Evolutionary conservation across 495 filamentous ascomycete species (phyloP).

Genomic region (Glonium stellatum): DNA sequence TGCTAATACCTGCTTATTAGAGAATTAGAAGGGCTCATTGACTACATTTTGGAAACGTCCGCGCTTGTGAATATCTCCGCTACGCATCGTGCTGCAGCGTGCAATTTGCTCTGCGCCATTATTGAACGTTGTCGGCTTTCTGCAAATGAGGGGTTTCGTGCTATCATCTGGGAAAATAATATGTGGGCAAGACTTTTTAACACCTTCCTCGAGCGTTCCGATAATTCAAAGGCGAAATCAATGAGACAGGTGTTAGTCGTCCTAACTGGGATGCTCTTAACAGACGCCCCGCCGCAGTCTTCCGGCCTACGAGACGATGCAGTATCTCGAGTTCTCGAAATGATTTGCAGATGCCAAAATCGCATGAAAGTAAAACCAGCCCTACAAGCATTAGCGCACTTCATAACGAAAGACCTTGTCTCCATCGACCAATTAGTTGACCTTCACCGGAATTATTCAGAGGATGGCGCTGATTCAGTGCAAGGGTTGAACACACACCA

Average conservation of each 20-base stretch:
- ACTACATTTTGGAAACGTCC: conserved; percentile 13
- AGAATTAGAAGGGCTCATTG: neutral
- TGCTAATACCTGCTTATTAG: neutral
- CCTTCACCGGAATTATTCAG: conserved; percentile 29
- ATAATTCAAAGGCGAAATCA: conserved; percentile 65
- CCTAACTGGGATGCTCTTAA: conserved; percentile 33
- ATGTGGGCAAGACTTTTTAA: conserved; percentile 57
- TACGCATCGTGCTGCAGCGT: conserved; percentile 35
- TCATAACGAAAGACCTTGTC: conserved; percentile 50
- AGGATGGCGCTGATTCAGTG: conserved; percentile 26
- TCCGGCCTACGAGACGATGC: conserved; percentile 6
- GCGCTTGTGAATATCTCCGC: conserved; percentile 12
- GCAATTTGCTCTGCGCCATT: conserved; percentile 32
- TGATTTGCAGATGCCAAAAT: conserved; percentile 46
- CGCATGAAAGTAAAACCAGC: conserved; percentile 54
- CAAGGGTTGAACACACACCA: neutral
- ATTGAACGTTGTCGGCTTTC: conserved; percentile 35
- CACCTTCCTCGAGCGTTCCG: conserved; percentile 66
- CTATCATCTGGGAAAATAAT: conserved; percentile 34
- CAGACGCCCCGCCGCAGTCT: neutral
- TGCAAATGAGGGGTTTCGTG: conserved; percentile 30
- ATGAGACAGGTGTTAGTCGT: conserved; percentile 59
- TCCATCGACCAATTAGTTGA: conserved; percentile 20
- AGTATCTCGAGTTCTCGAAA: conserved; percentile 41
- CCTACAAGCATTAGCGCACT: conserved; percentile 52